Evolutionary conservation across 225 moss, liverwort and hornwort species (phyloP), one percentile per base, ranked within the genome.

Genomic region (Asterella californica): DNA sequence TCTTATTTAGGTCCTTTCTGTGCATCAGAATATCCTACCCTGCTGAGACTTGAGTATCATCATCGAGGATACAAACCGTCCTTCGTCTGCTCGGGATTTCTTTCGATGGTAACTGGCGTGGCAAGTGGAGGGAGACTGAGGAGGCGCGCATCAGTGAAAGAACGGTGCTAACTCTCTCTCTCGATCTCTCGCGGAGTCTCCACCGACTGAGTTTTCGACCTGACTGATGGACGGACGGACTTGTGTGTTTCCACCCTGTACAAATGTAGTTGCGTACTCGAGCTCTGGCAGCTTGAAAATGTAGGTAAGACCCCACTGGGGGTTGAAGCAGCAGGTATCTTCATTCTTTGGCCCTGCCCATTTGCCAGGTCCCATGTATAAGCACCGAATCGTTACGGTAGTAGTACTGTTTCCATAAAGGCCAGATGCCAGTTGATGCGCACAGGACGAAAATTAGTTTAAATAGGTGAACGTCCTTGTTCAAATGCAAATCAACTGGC

Each of bases 351-450:
- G 46, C 47, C 71, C 47, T 72, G 71, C 71, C 47, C 71, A 72
- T 46, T 46, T 72, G 71, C 46, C 71, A 72, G 71, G 71, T 72
- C 71, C 71, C 71, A 72, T 72, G 71, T 72, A 72, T 48, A 72
- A 72, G n/a, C 71, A 72, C n/a, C 47, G 25, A 25, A 24, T 72
- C 46, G 47, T 72, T 47, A 72, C 71, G 47, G 7, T 72, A 72
- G 47, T 72, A 72, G 71, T 36, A 69, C 46, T 42, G 46, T 18
- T 8, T 46, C 12, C 42, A 70, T 72, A 68, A 72, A 45, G 71
- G 71, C 46, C 71, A 48, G 47, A 45, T 27, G n/a, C 47, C 71
- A 72, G 14, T 72, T 72, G 71, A 72, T 66, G 36, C n/a, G n/a
- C n/a, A n/a, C n/a, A 22, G 18, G 18, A 42, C n/a, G 42, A 42